Percentiles rank a stretch among this genome's conserved stretches.
These are phyloP conservation scores for Aschersonia sp. DNA, from an alignment of 2,329 filamentous ascomycete genomes.

Conservation along the genomic window DNA sequence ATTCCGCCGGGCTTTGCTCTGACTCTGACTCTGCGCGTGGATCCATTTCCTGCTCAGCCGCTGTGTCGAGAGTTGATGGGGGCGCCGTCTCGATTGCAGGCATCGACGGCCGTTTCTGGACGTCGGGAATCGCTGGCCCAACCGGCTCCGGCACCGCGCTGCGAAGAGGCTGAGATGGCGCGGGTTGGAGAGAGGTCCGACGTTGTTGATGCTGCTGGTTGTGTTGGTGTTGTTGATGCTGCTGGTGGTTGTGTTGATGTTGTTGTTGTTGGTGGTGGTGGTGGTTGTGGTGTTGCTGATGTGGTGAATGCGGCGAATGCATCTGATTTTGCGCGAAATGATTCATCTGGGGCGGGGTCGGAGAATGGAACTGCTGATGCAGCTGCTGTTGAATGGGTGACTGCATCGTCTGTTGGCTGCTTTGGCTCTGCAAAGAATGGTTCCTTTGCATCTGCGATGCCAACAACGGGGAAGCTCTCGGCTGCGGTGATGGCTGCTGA, in stretches of 20 bases:
- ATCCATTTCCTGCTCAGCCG: background rate
- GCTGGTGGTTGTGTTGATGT: background rate
- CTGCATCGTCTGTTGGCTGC: slow-evolving; percentile 4
- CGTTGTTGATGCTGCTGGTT: slow-evolving; percentile 6
- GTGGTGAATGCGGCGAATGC: slow-evolving; percentile 10
- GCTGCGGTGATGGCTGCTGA: slow-evolving; percentile 8
- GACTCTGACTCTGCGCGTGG: background rate
- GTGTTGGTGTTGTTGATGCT: background rate
- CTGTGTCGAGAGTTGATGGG: background rate
- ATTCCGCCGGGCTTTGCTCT: background rate
- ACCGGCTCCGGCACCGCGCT: too few relatives aligned
- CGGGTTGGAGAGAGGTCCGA: slow-evolving; percentile 3
- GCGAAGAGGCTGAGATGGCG: slow-evolving; percentile 3
- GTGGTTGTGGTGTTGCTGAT: slow-evolving; percentile 4
- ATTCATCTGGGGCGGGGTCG: slow-evolving; percentile 1
- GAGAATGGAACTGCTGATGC: slow-evolving; percentile 11
- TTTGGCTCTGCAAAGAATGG: slow-evolving; percentile 5
- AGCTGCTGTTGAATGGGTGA: slow-evolving; percentile 12
- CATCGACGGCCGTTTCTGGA: background rate
- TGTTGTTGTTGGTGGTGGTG: slow-evolving; percentile 1
- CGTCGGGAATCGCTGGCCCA: background rate
- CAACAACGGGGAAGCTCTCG: slow-evolving; percentile 2
- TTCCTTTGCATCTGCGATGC: slow-evolving; percentile 6
- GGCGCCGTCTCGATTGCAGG: background rate
- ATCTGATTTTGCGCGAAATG: slow-evolving; percentile 8